Base-by-base conservation (phyloP, 768 basidiomycete genomes). In the Tylopilus sp. region DNA sequence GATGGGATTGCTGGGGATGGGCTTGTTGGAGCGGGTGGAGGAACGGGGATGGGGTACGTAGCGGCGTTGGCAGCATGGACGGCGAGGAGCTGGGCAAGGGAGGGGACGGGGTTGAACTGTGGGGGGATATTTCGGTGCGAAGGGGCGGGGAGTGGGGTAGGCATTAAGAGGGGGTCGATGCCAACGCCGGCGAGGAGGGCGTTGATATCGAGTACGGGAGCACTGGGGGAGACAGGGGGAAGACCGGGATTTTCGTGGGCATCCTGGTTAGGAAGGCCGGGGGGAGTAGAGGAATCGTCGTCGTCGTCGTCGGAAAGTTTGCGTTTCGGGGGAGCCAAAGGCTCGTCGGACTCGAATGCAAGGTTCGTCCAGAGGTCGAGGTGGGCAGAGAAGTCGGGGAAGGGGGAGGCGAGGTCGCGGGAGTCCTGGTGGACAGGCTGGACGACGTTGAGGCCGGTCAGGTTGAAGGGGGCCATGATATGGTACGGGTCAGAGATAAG, bases 361-460 rank as follows among this genome's bases (percentile, higher is more conserved):
- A 92, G 76, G 69, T 89, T 85, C 14, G 88, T 87, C 92, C 92
- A 93, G 49, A 93, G 75, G 67, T 87, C 85, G 48, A 90, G 83
- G 66, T 89, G 88, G 0, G 88, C 84, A 19, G 78, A 76, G 50
- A 92, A 76, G 71, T 92, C 90, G 12, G 86, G 85, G 64, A 83
- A 88, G 1, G 84, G 74, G 1, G 82, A 74, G 0, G 81, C 71
- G 55, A 89, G 78, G 24, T 89, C 75, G 54, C 88, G 80, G 26
- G 69, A 12, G 55, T 75, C 70, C 9, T 63, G 49, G 17, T 68
- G 70, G n/a, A 71, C 61, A 37, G 85, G 78, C 41, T 85, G 83
- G 48, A 93, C 78, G 70, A 91, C 75, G 71, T 92, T 91, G 67
- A 93, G 85, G 28, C 90, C 90, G 50, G 90, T 84, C 12, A 93